Evolutionary conservation across 192 early-diverging fungal species (phyloP).

Genomic region (Coemansia umbellata): DNA sequence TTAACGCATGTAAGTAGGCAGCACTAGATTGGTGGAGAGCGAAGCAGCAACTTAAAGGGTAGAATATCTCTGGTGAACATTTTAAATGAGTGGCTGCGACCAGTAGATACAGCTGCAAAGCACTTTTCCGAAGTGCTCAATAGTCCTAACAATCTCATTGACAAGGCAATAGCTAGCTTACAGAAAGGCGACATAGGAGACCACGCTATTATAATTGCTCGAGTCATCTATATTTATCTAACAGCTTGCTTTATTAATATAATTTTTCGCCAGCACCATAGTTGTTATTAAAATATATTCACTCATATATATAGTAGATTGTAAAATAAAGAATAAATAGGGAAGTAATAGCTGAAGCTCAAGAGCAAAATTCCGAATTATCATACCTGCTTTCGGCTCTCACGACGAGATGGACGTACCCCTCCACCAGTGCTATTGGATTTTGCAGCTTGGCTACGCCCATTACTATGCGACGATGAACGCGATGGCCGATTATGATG

Average conservation of each 20-base stretch:
- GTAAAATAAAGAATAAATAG: too few species aligned
- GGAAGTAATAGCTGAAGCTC: too few species aligned
- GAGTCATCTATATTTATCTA: too few species aligned
- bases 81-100: neutral
- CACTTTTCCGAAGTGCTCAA: neutral
- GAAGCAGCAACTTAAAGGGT: neutral
- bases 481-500: conserved; percentile 2
- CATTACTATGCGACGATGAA: conserved; percentile 20
- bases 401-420: conserved; percentile 36
- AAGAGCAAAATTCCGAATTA: neutral
- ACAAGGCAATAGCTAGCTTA: too few species aligned
- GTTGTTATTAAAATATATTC: too few species aligned
- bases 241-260: too few species aligned
- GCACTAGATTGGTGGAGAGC: neutral
- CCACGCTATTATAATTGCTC: too few species aligned
- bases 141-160: too few species aligned
- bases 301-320: too few species aligned
- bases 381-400: conserved; percentile 31
- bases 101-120: neutral
- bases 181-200: too few species aligned
- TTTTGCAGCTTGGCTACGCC: conserved; percentile 19
- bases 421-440: conserved; percentile 17
- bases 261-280: too few species aligned
- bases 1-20: neutral
- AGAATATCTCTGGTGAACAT: neutral